Evolutionary conservation across 164 flowering plant species (phyloP).

Genomic region (Malania oleifera): DNA sequence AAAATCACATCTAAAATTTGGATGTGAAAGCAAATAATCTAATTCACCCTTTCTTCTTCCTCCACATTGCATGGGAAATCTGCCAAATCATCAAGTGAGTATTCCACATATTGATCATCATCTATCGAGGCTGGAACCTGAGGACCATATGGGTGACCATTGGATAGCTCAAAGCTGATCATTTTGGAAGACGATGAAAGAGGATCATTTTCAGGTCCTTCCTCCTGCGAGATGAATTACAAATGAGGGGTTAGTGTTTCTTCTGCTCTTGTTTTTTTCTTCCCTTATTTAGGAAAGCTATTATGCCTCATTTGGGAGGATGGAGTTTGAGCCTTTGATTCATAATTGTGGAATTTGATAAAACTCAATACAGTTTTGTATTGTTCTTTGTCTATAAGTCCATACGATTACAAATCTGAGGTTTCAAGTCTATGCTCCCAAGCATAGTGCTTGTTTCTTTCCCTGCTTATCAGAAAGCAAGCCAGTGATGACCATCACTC

Average conservation of each 20-base stretch:
- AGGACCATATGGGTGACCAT: conserved; percentile 58
- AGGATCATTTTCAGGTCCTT: conserved; percentile 30
- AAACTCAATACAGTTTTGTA: too few species aligned
- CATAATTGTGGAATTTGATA: too few species aligned
- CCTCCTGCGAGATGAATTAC: conserved; percentile 43
- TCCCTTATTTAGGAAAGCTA: too few species aligned
- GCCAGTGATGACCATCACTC: not conserved
- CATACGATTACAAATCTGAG: too few species aligned
- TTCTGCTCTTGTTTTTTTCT: not conserved
- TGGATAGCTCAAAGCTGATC: conserved; percentile 76
- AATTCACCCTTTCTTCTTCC: conserved; percentile 84
- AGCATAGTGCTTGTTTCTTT: not conserved
- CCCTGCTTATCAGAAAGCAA: not conserved
- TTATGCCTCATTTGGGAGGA: too few species aligned
- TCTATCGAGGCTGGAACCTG: conserved; percentile 53
- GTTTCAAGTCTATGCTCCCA: not conserved
- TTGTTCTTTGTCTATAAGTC: too few species aligned
- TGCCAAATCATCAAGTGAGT: conserved; percentile 53
- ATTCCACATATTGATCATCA: conserved; percentile 80
- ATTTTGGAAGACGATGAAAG: conserved; percentile 60
- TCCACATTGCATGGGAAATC: conserved; percentile 69
- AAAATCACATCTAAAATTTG: not conserved
- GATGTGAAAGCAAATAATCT: not conserved
- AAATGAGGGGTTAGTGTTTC: not conserved
- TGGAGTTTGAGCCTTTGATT: too few species aligned